Evolutionary conservation across 345 rosid species (phyloP).

Genomic region (Dovyalis caffra): DNA sequence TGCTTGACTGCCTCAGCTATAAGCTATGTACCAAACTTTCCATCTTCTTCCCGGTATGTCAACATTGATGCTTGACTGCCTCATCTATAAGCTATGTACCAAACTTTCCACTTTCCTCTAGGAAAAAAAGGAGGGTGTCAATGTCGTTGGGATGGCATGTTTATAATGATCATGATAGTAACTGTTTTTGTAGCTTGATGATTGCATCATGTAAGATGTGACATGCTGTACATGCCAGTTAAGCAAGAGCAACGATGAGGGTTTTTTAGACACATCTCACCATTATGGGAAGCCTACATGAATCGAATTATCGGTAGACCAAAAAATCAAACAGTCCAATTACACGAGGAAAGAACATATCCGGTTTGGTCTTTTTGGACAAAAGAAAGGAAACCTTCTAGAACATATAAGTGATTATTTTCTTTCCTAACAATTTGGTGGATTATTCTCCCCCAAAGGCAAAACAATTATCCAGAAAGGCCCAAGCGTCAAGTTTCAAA

Average conservation of each 20-base stretch:
- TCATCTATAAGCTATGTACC: too few species aligned
- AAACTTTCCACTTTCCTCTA: not conserved
- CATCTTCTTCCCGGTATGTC: not conserved
- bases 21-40: not conserved
- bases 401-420: not conserved
- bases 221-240: too few species aligned
- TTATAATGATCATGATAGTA: not conserved
- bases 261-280: not conserved
- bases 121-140: not conserved
- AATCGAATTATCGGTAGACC: too few species aligned
- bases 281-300: not conserved
- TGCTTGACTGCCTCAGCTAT: too few species aligned
- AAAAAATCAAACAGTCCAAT: too few species aligned
- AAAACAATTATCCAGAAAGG: not conserved
- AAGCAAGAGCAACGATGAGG: not conserved
- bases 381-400: not conserved
- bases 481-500: slow-evolving; percentile 4
- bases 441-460: not conserved
- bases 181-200: not conserved
- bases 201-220: not conserved
- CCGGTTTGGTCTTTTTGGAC: not conserved
- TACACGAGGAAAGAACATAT: too few species aligned
- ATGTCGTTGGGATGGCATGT: not conserved
- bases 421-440: not conserved
- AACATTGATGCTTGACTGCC: too few species aligned